phyloP scores from a whole-genome alignment of 352 stramenopile species.

The Pythium periplocum region DNA sequence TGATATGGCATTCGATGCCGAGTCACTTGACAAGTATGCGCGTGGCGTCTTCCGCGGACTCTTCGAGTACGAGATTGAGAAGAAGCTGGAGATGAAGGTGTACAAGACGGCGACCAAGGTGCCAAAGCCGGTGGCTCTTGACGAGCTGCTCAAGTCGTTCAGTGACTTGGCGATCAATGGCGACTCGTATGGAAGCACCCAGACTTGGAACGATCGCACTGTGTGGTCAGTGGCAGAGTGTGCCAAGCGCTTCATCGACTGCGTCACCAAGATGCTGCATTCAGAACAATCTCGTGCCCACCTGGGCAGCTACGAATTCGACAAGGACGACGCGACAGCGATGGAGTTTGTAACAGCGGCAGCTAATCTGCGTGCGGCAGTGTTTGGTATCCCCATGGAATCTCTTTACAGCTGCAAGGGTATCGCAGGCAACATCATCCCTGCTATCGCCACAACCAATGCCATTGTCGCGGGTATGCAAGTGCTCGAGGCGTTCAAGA shows the following conservation, averaged over 20 bases:
- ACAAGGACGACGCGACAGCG: constrained; percentile 96
- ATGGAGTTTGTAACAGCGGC: constrained; percentile 98
- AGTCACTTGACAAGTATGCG: constrained; percentile 58
- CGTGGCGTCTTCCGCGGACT: constrained; percentile 81
- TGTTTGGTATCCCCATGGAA: constrained; percentile 80
- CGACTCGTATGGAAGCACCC: constrained; percentile 12
- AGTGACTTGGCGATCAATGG: neutral
- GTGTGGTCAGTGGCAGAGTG: constrained; percentile 89
- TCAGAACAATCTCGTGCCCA: constrained; percentile 45
- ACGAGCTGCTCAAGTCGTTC: constrained; percentile 34
- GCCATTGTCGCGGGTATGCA: constrained; percentile 97
- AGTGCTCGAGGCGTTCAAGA: constrained; percentile 81
- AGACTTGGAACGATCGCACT: constrained; percentile 71
- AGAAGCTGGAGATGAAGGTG: constrained; percentile 93
- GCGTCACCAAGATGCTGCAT: constrained; percentile 56
- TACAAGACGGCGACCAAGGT: constrained; percentile 95
- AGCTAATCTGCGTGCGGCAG: constrained; percentile 93
- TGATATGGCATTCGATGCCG: constrained; percentile 34
- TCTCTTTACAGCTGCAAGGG: constrained; percentile 94
- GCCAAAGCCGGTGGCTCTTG: constrained; percentile 73
- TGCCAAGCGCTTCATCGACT: constrained; percentile 79
- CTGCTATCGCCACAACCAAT: constrained; percentile 99
- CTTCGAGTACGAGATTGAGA: constrained; percentile 95
- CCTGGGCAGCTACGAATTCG: constrained; percentile 89
- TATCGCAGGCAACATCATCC: constrained; percentile 99